phyloP scores from a whole-genome alignment of 2,329 filamentous ascomycete genomes.

The Sporothrix luriei region DNA sequence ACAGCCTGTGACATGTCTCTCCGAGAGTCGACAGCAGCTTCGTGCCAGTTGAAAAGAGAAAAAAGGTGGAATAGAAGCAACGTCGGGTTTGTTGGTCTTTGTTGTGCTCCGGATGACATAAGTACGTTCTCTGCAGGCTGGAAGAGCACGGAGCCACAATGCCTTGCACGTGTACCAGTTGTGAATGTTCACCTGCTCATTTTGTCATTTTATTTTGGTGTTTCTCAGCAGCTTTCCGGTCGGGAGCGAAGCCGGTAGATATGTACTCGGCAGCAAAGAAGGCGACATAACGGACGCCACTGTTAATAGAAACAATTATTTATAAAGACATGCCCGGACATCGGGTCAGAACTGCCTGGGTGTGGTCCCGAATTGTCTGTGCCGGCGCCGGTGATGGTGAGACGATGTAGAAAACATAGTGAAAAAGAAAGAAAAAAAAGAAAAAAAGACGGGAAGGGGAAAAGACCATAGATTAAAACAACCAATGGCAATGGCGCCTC shows the following conservation, averaged over 20 bases:
- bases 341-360: not conserved
- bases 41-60: not conserved
- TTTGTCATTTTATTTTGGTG: too few relatives aligned
- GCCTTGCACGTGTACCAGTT: too few relatives aligned
- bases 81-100: not conserved
- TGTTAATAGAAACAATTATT: too few relatives aligned
- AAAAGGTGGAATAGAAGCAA: slow-evolving; percentile 21
- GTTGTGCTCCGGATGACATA: too few relatives aligned
- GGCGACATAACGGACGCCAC: too few relatives aligned
- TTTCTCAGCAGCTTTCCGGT: too few relatives aligned
- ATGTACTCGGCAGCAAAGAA: not conserved
- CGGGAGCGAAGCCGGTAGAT: not conserved
- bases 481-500: not conserved
- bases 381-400: not conserved
- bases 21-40: not conserved
- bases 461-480: not conserved
- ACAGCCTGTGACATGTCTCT: not conserved
- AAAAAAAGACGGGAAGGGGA: not conserved
- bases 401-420: not conserved
- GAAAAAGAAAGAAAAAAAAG: not conserved
- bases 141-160: too few relatives aligned
- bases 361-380: not conserved
- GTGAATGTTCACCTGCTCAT: too few relatives aligned
- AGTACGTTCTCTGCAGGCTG: too few relatives aligned
- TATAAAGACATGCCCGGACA: not conserved